A percentile compares a stretch with the other conserved stretches of the same genome.
phyloP scores from a whole-genome alignment of 192 early-diverging fungal species.

The Pilobolus umbonatus region DNA sequence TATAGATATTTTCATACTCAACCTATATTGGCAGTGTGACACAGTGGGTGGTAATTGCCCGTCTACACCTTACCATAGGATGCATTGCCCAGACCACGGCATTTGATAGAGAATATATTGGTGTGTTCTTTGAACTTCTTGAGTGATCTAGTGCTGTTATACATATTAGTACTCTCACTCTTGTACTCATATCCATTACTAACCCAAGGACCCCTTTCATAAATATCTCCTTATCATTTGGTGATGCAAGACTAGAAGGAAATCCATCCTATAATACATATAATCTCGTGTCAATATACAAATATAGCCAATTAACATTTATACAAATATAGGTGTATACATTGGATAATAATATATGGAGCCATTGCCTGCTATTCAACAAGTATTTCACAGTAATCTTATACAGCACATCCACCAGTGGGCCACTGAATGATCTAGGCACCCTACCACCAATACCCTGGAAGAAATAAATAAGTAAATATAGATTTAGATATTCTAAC shows the following conservation, averaged over 20 bases:
- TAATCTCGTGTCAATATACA: neutral
- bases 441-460: slow-evolving; percentile 48
- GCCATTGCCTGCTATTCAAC: slow-evolving; percentile 39
- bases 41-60: too few relatives aligned
- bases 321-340: slow-evolving; percentile 27
- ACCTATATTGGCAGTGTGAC: neutral
- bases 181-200: slow-evolving; percentile 2
- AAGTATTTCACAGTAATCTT: slow-evolving; percentile 39
- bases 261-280: slow-evolving; percentile 39
- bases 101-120: slow-evolving; percentile 41
- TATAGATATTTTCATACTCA: neutral
- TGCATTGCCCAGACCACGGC: slow-evolving; percentile 41
- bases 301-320: neutral
- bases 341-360: slow-evolving; percentile 38
- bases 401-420: slow-evolving; percentile 49
- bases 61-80: slow-evolving; percentile 36
- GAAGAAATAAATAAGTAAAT: slow-evolving; percentile 11
- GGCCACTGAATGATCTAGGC: slow-evolving; percentile 46
- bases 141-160: slow-evolving; percentile 40
- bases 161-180: neutral
- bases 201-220: slow-evolving; percentile 49
- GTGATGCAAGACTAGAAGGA: slow-evolving; percentile 42
- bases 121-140: slow-evolving; percentile 42
- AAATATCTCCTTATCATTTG: slow-evolving; percentile 44
- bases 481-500: too few relatives aligned